Percentiles rank a stretch among this genome's conserved stretches.
Evolutionary conservation across 495 filamentous ascomycete genomes (phyloP).

Genomic region (Schizothecium vesticola): DNA sequence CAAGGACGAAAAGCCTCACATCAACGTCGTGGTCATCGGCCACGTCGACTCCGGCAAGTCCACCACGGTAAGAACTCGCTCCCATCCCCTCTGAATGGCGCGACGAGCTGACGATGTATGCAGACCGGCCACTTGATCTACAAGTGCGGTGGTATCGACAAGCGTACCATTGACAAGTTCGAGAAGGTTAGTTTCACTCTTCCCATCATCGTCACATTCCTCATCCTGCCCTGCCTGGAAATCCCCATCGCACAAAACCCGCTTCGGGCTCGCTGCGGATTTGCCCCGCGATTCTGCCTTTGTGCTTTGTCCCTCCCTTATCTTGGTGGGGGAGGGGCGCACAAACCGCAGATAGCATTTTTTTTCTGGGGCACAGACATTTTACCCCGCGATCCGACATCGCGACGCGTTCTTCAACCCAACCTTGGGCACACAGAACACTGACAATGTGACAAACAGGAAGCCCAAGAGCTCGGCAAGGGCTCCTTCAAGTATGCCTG

Average conservation of each 20-base stretch:
- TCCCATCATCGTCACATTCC: slow-evolving; percentile 13
- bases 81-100: background rate
- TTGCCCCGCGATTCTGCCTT: slow-evolving; percentile 18
- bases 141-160: slow-evolving; percentile 99
- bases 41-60: slow-evolving; percentile 99
- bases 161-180: slow-evolving; percentile 99
- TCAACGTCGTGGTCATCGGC: slow-evolving; percentile 98
- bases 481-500: slow-evolving; percentile 99
- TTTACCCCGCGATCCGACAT: slow-evolving; percentile 10
- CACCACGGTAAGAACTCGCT: slow-evolving; percentile 64
- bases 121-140: slow-evolving; percentile 90
- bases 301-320: slow-evolving; percentile 25
- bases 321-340: slow-evolving; percentile 32
- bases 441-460: slow-evolving; percentile 50
- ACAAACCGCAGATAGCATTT: slow-evolving; percentile 21
- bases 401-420: background rate
- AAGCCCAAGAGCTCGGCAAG: slow-evolving; percentile 99
- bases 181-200: slow-evolving; percentile 73
- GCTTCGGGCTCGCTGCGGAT: slow-evolving; percentile 13
- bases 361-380: slow-evolving; percentile 25
- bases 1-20: slow-evolving; percentile 81
- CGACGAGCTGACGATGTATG: slow-evolving; percentile 5
- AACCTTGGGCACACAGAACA: background rate
- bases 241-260: slow-evolving; percentile 7
- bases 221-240: background rate